These are phyloP conservation scores for Tetramitus jugosus DNA, from an alignment of 208 protist genomes.

Conservation along the genomic window DNA sequence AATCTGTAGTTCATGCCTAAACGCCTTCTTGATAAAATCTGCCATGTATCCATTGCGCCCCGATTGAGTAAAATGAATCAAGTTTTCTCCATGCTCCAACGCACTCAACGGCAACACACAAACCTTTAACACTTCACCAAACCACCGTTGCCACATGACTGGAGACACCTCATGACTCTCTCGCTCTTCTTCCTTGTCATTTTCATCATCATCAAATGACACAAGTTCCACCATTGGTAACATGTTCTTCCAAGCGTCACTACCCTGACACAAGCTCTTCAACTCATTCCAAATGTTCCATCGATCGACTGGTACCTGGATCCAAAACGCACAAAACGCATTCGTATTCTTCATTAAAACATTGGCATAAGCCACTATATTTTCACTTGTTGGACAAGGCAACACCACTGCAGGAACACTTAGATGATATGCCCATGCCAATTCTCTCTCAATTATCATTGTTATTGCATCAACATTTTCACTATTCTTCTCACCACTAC, in stretches of 20 bases:
- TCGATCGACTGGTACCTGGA: not conserved
- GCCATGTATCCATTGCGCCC: not conserved
- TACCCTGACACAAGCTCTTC: not conserved
- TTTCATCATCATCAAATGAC: too few relatives aligned
- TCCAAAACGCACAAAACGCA: too few relatives aligned
- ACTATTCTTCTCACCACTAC: too few relatives aligned
- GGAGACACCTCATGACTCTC: not conserved
- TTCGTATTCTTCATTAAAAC: not conserved
- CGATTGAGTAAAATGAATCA: not conserved
- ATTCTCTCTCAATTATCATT: not conserved
- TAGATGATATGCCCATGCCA: not conserved
- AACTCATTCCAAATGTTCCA: not conserved
- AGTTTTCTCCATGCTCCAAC: too few relatives aligned
- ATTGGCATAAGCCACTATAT: not conserved
- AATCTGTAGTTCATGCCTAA: constrained; percentile 4
- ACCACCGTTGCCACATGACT: not conserved
- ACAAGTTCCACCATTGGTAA: not conserved
- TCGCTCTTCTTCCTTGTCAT: not conserved
- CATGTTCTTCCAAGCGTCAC: not conserved
- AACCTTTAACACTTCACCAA: not conserved
- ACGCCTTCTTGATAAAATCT: not conserved
- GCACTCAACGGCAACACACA: not conserved
- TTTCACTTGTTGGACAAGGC: not conserved
- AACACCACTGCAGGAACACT: not conserved
- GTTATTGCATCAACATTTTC: not conserved